Evolutionary conservation across 331 rosid species (phyloP).

Genomic region (Cydonia oblonga): DNA sequence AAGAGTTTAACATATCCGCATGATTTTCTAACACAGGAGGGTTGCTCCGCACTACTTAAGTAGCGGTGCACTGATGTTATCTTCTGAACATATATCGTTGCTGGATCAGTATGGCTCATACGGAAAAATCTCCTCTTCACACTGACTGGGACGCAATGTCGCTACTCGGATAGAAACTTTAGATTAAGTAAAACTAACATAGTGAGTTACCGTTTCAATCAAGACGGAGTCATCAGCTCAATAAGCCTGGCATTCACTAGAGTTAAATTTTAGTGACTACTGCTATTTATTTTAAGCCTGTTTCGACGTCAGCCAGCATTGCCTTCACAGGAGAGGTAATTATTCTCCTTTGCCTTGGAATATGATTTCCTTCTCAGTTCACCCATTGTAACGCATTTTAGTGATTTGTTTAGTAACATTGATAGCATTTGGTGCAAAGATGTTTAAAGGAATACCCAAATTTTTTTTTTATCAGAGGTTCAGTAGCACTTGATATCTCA

Average conservation of each 20-base stretch:
- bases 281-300: not conserved
- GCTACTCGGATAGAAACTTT: not conserved
- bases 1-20: not conserved
- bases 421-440: not conserved
- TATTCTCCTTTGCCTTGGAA: not conserved
- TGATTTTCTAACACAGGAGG: slow-evolving; percentile 48
- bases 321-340: not conserved
- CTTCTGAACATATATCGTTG: slow-evolving; percentile 33
- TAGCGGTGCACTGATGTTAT: slow-evolving; percentile 23
- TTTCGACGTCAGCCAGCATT: not conserved
- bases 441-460: not conserved
- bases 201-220: not conserved
- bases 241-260: not conserved
- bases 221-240: not conserved
- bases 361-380: not conserved
- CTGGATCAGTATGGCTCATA: slow-evolving; percentile 22
- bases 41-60: slow-evolving; percentile 55
- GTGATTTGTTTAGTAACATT: not conserved
- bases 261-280: not conserved
- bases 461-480: not conserved
- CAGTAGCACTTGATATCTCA: too few species aligned
- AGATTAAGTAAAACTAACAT: slow-evolving; percentile 2
- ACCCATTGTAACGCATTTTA: slow-evolving; percentile 8
- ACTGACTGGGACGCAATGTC: not conserved
- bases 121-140: not conserved